These are phyloP conservation scores for Ustilago lituana DNA, from an alignment of 1,284 basidiomycete species.

Conservation along the genomic window DNA sequence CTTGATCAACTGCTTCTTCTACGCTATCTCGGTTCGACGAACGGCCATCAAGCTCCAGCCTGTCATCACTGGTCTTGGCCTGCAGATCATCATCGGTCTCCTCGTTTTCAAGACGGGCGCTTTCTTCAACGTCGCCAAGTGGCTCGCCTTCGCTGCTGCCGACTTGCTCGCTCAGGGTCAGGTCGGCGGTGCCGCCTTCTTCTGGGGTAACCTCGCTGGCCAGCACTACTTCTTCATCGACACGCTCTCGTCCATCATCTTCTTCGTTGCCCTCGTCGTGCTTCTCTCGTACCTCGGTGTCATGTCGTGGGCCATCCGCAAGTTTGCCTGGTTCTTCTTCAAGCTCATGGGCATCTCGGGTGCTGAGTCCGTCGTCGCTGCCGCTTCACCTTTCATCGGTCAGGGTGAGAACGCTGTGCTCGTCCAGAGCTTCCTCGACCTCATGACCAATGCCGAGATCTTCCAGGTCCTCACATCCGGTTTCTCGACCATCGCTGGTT, in stretches of 20 bases:
- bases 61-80: constrained; percentile 55
- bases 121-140: constrained; percentile 53
- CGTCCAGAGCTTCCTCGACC: constrained; percentile 79
- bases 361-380: constrained; percentile 89
- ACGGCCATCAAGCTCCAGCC: constrained; percentile 53
- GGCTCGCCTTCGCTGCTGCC: constrained; percentile 58
- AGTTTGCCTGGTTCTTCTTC: constrained; percentile 88
- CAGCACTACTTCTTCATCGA: constrained; percentile 62
- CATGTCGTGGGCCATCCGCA: constrained; percentile 59
- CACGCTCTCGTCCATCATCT: constrained; percentile 73
- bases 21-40: constrained; percentile 48
- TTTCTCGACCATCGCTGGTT: constrained; percentile 83
- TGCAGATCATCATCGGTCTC: constrained; percentile 63
- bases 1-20: constrained; percentile 58
- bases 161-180: constrained; percentile 59
- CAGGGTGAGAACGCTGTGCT: constrained; percentile 64
- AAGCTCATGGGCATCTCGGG: constrained; percentile 78
- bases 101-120: constrained; percentile 63
- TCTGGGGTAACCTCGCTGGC: constrained; percentile 50
- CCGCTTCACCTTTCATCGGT: constrained; percentile 89
- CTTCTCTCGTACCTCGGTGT: constrained; percentile 71
- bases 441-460: constrained; percentile 87
- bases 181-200: constrained; percentile 60
- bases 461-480: constrained; percentile 91
- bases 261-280: constrained; percentile 74